A percentile compares a stretch with the other conserved stretches of the same genome.
phyloP scores from a whole-genome alignment of 345 rosid genomes.

The Salix purpurea region DNA sequence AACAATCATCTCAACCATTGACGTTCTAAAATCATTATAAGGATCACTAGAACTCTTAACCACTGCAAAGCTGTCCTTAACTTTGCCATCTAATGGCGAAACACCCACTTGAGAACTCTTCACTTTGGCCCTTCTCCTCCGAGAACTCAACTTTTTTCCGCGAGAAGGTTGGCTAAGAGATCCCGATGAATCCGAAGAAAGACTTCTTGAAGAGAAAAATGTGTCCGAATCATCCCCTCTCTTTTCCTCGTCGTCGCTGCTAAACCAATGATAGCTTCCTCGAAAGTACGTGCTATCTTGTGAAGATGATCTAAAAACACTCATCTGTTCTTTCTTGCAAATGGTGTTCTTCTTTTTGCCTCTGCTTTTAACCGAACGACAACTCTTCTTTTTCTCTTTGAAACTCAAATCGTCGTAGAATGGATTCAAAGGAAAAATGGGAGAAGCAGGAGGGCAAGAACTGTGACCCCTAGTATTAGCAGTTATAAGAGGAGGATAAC shows the following conservation, averaged over 20 bases:
- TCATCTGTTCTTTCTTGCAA: constrained; percentile 1
- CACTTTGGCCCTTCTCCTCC: constrained; percentile 14
- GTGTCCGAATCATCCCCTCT: constrained; percentile 41
- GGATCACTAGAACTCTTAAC: constrained; percentile 55
- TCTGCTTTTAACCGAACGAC: background rate
- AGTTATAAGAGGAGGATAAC: constrained; percentile 23
- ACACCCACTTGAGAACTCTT: constrained; percentile 11
- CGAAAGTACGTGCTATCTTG: constrained; percentile 37
- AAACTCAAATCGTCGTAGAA: constrained; percentile 19
- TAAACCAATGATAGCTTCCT: constrained; percentile 52
- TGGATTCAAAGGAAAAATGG: constrained; percentile 34
- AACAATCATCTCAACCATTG: constrained; percentile 75
- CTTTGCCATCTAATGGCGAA: constrained; percentile 31
- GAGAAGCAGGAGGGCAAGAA: constrained; percentile 39
- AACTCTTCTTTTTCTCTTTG: constrained; percentile 30
- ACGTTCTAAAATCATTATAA: constrained; percentile 54
- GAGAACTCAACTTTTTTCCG: constrained; percentile 8
- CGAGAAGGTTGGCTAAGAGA: constrained; percentile 1
- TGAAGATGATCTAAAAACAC: constrained; percentile 46
- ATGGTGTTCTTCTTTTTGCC: constrained; percentile 23
- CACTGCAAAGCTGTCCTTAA: constrained; percentile 74
- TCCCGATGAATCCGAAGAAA: constrained; percentile 63
- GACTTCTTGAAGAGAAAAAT: constrained; percentile 63
- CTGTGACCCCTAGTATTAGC: constrained; percentile 2
- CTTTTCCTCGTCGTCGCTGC: constrained; percentile 48